These are phyloP conservation scores for Xylariaceae sp. DNA, from an alignment of 2,329 filamentous ascomycete genomes.

Conservation along the genomic window DNA sequence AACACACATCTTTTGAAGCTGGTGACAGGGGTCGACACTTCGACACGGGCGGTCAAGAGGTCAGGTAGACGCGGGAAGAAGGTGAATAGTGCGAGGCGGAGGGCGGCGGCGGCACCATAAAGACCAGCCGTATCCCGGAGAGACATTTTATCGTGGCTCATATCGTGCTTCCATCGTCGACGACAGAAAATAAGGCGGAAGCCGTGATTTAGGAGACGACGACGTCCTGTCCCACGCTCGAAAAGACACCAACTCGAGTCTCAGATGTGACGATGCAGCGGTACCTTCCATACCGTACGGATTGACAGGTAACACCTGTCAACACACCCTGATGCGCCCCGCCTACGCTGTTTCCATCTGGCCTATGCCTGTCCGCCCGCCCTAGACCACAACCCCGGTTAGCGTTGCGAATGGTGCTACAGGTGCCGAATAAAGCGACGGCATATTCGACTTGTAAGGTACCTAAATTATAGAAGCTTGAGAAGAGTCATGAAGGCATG, in stretches of 20 bases:
- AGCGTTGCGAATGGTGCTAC: too few species aligned
- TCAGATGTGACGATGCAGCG: too few species aligned
- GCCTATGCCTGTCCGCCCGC: too few species aligned
- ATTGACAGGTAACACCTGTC: background rate
- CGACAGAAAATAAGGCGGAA: conserved; percentile 9
- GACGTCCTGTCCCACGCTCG: background rate
- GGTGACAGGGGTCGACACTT: conserved; percentile 93
- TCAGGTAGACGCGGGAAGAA: conserved; percentile 80
- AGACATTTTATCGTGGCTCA: conserved; percentile 35
- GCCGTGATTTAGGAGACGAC: too few species aligned
- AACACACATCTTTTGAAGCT: conserved; percentile 91
- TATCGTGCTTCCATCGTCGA: conserved; percentile 29
- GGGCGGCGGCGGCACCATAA: conserved; percentile 69
- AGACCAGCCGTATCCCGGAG: conserved; percentile 52
- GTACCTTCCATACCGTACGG: background rate
- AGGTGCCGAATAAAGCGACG: too few species aligned
- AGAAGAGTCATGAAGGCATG: too few species aligned
- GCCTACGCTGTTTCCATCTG: too few species aligned
- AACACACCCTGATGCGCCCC: background rate
- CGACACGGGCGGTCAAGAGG: conserved; percentile 83
- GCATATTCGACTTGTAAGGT: too few species aligned
- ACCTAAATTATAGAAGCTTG: too few species aligned
- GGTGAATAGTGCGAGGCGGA: conserved; percentile 76
- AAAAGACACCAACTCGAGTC: too few species aligned
- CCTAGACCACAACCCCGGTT: too few species aligned